Conservation (phyloP, 768 basidiomycete species). For the Pluteus cervinus region DNA sequence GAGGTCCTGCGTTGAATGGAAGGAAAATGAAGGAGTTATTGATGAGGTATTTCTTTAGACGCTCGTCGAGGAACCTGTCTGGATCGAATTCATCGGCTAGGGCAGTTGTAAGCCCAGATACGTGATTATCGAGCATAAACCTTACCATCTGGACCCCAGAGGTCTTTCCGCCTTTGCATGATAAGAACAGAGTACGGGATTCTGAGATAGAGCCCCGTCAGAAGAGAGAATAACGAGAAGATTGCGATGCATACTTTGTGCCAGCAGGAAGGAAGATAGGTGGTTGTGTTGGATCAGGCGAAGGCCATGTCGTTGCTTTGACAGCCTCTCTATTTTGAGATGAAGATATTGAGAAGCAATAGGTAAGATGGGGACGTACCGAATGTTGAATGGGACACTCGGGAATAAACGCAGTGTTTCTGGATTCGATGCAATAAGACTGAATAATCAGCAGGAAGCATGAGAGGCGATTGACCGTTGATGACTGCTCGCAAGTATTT, state of each 20-base stretch:
- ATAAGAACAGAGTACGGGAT: slow-evolving; percentile 50
- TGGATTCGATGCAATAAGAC: slow-evolving; percentile 5
- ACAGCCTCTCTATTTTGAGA: slow-evolving; percentile 32
- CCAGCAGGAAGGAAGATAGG: slow-evolving; percentile 50
- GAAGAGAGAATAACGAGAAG: background rate
- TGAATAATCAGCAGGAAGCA: background rate
- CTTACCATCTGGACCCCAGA: slow-evolving; percentile 70
- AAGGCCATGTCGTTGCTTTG: slow-evolving; percentile 42
- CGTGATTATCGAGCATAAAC: background rate
- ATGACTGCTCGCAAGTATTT: slow-evolving; percentile 61
- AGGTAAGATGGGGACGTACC: slow-evolving; percentile 19
- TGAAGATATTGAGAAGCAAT: background rate
- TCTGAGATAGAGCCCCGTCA: slow-evolving; percentile 16
- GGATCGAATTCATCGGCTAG: slow-evolving; percentile 65
- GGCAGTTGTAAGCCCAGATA: background rate
- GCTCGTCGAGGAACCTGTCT: slow-evolving; percentile 62
- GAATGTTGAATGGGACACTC: slow-evolving; percentile 49
- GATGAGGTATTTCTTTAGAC: slow-evolving; percentile 54
- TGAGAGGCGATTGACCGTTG: slow-evolving; percentile 35
- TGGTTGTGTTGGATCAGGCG: slow-evolving; percentile 36
- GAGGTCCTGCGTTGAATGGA: slow-evolving; percentile 56
- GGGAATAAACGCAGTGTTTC: slow-evolving; percentile 56
- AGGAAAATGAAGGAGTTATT: slow-evolving; percentile 68
- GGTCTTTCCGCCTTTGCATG: slow-evolving; percentile 60
- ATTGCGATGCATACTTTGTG: slow-evolving; percentile 30